Evolutionary conservation across 129 eudicot species (phyloP).

Genomic region (Saussurea involucrata): DNA sequence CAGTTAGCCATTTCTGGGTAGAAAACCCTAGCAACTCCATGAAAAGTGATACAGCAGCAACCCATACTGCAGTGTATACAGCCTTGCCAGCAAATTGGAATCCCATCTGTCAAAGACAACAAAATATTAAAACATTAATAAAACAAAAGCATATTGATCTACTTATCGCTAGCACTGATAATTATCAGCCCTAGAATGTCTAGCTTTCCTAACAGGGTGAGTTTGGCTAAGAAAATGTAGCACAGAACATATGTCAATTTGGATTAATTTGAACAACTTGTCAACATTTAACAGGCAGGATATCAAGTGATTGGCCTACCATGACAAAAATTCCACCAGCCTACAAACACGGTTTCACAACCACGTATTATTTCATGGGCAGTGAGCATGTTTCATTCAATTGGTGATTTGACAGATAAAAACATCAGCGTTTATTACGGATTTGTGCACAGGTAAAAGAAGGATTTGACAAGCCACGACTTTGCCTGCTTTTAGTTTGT

Average conservation of each 20-base stretch:
- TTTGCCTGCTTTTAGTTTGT: not conserved
- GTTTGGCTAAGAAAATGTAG: not conserved
- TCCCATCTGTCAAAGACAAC: slow-evolving; percentile 65
- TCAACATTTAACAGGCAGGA: not conserved
- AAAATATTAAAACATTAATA: not conserved
- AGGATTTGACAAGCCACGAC: not conserved
- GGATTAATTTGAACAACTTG: not conserved
- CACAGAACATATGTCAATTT: not conserved
- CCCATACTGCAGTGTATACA: slow-evolving; percentile 89
- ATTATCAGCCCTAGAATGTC: not conserved
- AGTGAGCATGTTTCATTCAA: not conserved
- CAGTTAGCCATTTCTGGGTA: slow-evolving; percentile 96
- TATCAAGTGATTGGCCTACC: not conserved
- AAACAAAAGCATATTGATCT: slow-evolving; percentile 1
- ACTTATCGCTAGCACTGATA: not conserved
- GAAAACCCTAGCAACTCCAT: slow-evolving; percentile 97
- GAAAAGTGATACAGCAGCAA: slow-evolving; percentile 94
- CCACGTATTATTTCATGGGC: not conserved
- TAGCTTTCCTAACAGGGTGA: not conserved
- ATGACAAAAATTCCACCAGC: too few species aligned
- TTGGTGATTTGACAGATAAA: not conserved
- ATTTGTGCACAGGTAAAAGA: not conserved
- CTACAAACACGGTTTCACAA: too few species aligned
- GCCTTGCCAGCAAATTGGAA: slow-evolving; percentile 92
- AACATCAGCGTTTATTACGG: not conserved